Percentiles rank a stretch among this genome's conserved stretches.
Conservation (phyloP, 1,284 basidiomycete species). For the Termitomyces sp. region DNA sequence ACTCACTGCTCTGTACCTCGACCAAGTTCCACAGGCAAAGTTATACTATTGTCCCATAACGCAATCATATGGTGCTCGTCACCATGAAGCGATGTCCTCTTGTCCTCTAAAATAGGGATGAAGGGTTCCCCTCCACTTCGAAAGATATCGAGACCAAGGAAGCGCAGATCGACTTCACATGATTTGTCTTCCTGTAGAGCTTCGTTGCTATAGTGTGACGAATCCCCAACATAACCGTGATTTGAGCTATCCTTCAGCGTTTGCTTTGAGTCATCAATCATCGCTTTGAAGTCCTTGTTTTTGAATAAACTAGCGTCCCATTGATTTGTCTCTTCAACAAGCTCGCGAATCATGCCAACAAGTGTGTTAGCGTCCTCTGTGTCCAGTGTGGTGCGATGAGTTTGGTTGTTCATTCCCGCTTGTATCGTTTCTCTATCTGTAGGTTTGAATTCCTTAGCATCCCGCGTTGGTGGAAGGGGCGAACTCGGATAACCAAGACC, state of each 20-base stretch:
- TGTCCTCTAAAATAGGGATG: slow-evolving; percentile 3
- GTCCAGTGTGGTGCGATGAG: not conserved
- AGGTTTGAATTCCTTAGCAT: not conserved
- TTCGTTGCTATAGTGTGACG: not conserved
- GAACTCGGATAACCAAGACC: slow-evolving; percentile 11
- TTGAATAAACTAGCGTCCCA: slow-evolving; percentile 44
- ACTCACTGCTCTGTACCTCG: not conserved
- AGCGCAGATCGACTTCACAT: slow-evolving; percentile 13
- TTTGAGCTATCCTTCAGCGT: not conserved
- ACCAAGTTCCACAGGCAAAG: not conserved
- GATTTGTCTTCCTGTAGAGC: slow-evolving; percentile 6
- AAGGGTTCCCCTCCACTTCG: slow-evolving; percentile 9
- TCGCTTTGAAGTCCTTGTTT: slow-evolving; percentile 38
- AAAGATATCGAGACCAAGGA: slow-evolving; percentile 17
- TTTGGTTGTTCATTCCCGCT: not conserved
- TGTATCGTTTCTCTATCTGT: not conserved
- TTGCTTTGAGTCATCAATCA: slow-evolving; percentile 31
- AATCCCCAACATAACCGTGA: not conserved
- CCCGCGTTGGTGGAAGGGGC: not conserved
- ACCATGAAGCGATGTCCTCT: not conserved
- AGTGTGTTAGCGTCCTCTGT: slow-evolving; percentile 27
- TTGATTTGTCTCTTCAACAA: slow-evolving; percentile 41
- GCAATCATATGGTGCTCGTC: slow-evolving; percentile 1
- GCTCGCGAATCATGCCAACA: slow-evolving; percentile 38
- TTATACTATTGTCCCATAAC: slow-evolving; percentile 7